A percentile compares a stretch with the other conserved stretches of the same genome.
These are phyloP conservation scores for Acanthamoeba triangularis DNA, from an alignment of 208 protist species.

Conservation along the genomic window DNA sequence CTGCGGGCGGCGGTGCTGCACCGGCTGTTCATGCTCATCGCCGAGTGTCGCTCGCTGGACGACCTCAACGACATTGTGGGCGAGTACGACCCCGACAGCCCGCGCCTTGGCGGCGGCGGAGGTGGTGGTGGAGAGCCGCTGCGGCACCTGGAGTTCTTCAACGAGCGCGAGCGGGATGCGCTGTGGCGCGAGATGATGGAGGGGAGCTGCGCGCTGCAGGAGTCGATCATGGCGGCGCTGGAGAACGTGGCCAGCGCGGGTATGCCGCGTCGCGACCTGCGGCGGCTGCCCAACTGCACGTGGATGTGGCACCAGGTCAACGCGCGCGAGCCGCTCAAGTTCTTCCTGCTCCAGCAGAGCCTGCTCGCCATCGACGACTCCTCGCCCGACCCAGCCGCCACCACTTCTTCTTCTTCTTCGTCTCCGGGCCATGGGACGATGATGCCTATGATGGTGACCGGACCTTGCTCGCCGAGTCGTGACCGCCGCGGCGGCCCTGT, in stretches of 20 bases:
- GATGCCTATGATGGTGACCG: too few species aligned
- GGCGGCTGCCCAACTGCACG: constrained; percentile 1
- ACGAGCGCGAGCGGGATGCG: background rate
- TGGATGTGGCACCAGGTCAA: constrained; percentile 27
- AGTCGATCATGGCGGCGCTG: constrained; percentile 4
- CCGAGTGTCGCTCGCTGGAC: background rate
- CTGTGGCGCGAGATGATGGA: background rate
- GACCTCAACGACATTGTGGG: constrained; percentile 42
- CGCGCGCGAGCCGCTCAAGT: constrained; percentile 30
- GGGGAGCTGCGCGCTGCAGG: background rate
- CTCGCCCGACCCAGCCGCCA: background rate
- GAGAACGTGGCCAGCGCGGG: background rate
- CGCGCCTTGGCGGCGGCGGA: background rate
- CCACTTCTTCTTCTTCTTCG: background rate
- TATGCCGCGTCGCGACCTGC: constrained; percentile 24
- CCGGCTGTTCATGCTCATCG: constrained; percentile 19
- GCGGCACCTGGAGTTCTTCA: background rate
- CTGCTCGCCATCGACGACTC: background rate
- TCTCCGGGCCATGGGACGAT: too few species aligned
- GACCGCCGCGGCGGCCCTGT: too few species aligned
- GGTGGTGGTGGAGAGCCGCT: too few species aligned
- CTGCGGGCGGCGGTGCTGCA: background rate
- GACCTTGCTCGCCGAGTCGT: too few species aligned
- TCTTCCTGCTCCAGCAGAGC: constrained; percentile 36
- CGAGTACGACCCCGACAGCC: constrained; percentile 32